Evolutionary conservation across 2,329 filamentous ascomycete genomes (phyloP).

Genomic region (Alternaria arbusti): DNA sequence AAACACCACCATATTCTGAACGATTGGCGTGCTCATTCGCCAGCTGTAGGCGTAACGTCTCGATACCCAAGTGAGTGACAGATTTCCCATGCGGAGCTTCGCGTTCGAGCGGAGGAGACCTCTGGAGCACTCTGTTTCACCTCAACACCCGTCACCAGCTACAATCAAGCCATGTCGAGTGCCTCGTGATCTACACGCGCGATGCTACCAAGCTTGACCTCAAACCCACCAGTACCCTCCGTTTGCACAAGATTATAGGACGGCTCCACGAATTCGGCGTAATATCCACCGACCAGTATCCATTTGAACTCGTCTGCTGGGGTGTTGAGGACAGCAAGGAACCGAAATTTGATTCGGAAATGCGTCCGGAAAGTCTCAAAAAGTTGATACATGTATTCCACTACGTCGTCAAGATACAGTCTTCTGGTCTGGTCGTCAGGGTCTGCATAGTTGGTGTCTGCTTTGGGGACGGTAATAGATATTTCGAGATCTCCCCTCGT

Average conservation of each 20-base stretch:
- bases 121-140: neutral
- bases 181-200: neutral
- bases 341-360: neutral
- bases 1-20: neutral
- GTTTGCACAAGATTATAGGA: neutral
- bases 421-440: neutral
- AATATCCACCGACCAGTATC: neutral
- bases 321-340: neutral
- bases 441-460: neutral
- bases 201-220: neutral
- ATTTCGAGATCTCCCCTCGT: too few relatives aligned
- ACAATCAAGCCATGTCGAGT: neutral
- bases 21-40: neutral
- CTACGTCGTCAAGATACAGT: neutral
- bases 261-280: neutral
- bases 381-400: neutral
- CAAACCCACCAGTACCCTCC: neutral
- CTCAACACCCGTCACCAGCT: neutral
- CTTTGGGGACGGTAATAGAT: too few relatives aligned
- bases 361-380: neutral
- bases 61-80: too few relatives aligned
- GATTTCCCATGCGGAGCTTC: too few relatives aligned
- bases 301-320: neutral
- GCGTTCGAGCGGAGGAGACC: neutral
- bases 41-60: neutral